Evolutionary conservation across 352 stramenopile genomes (phyloP), one percentile per base, ranked within the genome.

Genomic region (Hyaloperonospora brassicae): DNA sequence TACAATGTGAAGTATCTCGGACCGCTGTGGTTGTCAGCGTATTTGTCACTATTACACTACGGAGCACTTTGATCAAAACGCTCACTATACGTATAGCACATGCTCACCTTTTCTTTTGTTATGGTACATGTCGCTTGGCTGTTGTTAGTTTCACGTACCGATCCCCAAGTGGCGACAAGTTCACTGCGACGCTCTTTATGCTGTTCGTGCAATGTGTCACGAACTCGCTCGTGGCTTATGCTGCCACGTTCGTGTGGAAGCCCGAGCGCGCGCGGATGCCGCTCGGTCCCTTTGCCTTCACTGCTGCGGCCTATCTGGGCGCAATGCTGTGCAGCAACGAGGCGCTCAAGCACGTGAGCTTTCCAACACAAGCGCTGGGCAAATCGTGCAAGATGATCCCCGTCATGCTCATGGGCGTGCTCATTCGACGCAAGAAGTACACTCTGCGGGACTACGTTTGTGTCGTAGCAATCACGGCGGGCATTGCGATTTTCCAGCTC

Each of bases 361-460:
- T 98, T 76, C 96, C 96, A 14, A 97, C 97, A 10, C 93, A 98
- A 56, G 97, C 95, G n/a, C 82, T 99, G 10, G 96, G 93, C 45
- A 99, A 99, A 72, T 97, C 82, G 64, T 98, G 95, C 67, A 99
- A 99, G 70, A 99, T 99, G 96, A 97, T 98, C 51, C 96, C 96
- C 5, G 96, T 98, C 45, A 97, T 97, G 88, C 61, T 97, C 62
- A 95, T 96, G 80, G 87, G 87, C 47, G 87, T 96, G 46, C 66
- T 97, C 61, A 91, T 97, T 54, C 82, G 86, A n/a, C 76, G 86
- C 54, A 96, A 96, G 58, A 87, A 90, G 46, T 97, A 97, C 68
- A 85, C 77, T 35, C 31, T 92, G 44, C 72, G 76, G 25, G 87
- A 97, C 61, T 97, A 96, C 68, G 62, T 96, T 31, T 96, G 87